These are phyloP conservation scores for Cladosporium sp. DNA, from an alignment of 2,329 filamentous ascomycete genomes.

Conservation along the genomic window DNA sequence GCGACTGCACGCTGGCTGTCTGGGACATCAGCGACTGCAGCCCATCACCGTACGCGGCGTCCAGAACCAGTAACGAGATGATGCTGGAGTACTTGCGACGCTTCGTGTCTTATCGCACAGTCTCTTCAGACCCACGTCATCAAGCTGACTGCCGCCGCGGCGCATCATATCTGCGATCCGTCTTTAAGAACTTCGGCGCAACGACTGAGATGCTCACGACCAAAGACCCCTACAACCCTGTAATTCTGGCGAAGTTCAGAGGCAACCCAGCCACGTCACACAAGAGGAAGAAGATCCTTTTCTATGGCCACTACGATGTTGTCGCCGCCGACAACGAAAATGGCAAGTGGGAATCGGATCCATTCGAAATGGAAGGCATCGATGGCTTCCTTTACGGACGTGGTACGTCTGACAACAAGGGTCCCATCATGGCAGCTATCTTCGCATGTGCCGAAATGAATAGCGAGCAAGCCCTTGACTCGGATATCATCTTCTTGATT, in stretches of 20 bases:
- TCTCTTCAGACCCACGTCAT: slow-evolving; percentile 83
- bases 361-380: slow-evolving; percentile 83
- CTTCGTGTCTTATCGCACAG: slow-evolving; percentile 87
- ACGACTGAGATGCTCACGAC: slow-evolving; percentile 88
- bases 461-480: slow-evolving; percentile 77
- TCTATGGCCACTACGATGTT: slow-evolving; percentile 98
- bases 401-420: slow-evolving; percentile 97
- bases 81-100: slow-evolving; percentile 67
- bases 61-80: slow-evolving; percentile 63
- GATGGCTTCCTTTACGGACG: slow-evolving; percentile 94
- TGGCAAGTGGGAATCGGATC: slow-evolving; percentile 77
- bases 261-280: slow-evolving; percentile 67
- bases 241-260: slow-evolving; percentile 87
- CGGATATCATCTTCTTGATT: slow-evolving; percentile 90
- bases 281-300: slow-evolving; percentile 80
- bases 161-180: slow-evolving; percentile 81
- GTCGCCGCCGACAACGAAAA: slow-evolving; percentile 83
- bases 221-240: slow-evolving; percentile 75
- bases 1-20: slow-evolving; percentile 83
- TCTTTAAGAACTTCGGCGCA: slow-evolving; percentile 91
- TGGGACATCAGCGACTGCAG: slow-evolving; percentile 73
- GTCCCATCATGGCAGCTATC: slow-evolving; percentile 87
- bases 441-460: slow-evolving; percentile 90
- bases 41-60: slow-evolving; percentile 44
- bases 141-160: slow-evolving; percentile 90